Evolutionary conservation across 1,284 basidiomycete species (phyloP).

Genomic region (Omphalotus olearius): DNA sequence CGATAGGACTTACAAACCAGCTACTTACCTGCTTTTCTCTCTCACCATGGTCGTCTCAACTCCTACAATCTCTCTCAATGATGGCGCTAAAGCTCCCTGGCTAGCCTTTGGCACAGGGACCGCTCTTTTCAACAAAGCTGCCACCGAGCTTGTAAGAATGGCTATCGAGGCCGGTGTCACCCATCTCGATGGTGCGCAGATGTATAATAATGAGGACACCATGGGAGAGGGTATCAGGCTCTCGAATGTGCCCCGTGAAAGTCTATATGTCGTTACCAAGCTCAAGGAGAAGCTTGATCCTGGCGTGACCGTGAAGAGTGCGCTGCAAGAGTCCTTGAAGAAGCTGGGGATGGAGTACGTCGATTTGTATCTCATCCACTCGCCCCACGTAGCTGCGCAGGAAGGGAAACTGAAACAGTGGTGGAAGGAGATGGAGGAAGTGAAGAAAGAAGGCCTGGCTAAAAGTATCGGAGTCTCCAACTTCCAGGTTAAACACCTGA

Average conservation of each 20-base stretch:
- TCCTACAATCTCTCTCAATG: conserved; percentile 47
- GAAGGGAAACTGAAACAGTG: conserved; percentile 44
- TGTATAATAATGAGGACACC: conserved; percentile 33
- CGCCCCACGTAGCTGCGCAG: conserved; percentile 38
- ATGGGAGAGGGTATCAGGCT: conserved; percentile 37
- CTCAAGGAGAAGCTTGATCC: conserved; percentile 21
- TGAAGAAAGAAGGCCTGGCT: conserved; percentile 63
- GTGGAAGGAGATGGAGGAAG: conserved; percentile 73
- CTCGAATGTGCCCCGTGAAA: conserved; percentile 48
- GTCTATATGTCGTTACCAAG: conserved; percentile 65
- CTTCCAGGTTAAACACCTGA: conserved; percentile 64
- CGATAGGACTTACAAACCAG: neutral
- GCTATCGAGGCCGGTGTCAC: conserved; percentile 62
- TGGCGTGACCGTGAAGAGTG: conserved; percentile 45
- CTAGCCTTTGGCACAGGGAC: conserved; percentile 72
- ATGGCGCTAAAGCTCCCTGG: conserved; percentile 54
- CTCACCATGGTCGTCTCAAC: neutral
- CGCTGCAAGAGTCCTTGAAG: conserved; percentile 48
- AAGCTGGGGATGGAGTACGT: conserved; percentile 68
- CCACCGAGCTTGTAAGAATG: conserved; percentile 37
- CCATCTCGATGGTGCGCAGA: conserved; percentile 72
- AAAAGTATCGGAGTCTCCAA: conserved; percentile 86
- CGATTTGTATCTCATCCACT: conserved; percentile 77
- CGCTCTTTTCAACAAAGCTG: conserved; percentile 51
- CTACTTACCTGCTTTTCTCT: neutral